Evolutionary conservation across 2,329 filamentous ascomycete species (phyloP), one percentile per base, ranked within the genome.

Genomic region (Colletotrichum tabaci): DNA sequence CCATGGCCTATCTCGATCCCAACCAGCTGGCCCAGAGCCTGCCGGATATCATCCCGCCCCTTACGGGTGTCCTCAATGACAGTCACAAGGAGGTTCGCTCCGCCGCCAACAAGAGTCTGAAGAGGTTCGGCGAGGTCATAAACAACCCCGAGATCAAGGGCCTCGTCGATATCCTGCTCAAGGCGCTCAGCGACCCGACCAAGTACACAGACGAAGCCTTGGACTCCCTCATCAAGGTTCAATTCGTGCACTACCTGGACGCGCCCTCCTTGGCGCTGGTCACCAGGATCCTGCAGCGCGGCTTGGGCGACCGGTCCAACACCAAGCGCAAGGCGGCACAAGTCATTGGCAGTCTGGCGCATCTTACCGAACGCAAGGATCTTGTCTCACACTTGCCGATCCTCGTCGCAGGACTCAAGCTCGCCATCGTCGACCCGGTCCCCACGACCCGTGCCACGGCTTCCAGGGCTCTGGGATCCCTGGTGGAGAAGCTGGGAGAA

Each of bases 401-500:
- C 23, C 88, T 99, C 55, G 94, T 98, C 69, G 93, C 94, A 74
- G 97, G 96, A 18, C 87, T 99, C 73, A 95, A 97, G 79, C 80
- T 93, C 73, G 96, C 96, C 23, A 91, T 97, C 58, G 94, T 99
- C 64, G 96, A 99, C 79, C 96, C 97, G 12, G 96, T 99, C 3
- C 97, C 96, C 13, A 97, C 96, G 3, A 99, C 97, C 47, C 92
- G 96, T 78, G 96, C 96, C 26, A 99, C 96, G 18, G 96, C 95
- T 35, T 98, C 97, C 7, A 96, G 98, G 78, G 96, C 96, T 49
- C 88, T 99, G 52, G 96, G 96, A 63, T 98, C 96, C 1, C 89
- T 98, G n/a, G 93, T 99, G 73, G 96, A 99, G 84, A 99, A 99
- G 84, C 89, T 99, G 62, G 96, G 96, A 82, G 96, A 99, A 82